Percentiles rank a stretch among this genome's conserved stretches.
Conservation (phyloP, 345 rosid genomes). For the Odontarrhena argentea region DNA sequence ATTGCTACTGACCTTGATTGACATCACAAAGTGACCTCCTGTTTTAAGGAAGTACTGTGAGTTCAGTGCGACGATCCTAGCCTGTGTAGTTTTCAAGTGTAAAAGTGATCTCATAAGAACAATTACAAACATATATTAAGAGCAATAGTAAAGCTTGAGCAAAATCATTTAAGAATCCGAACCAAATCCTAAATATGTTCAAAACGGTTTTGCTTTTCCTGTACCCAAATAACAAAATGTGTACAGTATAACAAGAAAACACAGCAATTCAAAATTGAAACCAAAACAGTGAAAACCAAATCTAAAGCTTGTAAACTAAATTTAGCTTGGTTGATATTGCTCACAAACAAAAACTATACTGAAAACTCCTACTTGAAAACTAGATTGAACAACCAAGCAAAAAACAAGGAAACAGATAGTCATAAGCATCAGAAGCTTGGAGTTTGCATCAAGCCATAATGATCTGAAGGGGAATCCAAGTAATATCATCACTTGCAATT, state of each 20-base stretch:
- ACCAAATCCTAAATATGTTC: too few species aligned
- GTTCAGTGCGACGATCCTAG: slow-evolving; percentile 87
- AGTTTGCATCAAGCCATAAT: slow-evolving; percentile 56
- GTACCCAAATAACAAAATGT: too few species aligned
- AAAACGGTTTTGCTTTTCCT: too few species aligned
- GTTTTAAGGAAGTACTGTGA: slow-evolving; percentile 82
- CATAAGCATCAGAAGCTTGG: slow-evolving; percentile 53
- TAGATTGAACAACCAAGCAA: too few species aligned
- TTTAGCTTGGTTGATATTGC: too few species aligned
- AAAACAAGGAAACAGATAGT: background rate
- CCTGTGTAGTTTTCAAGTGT: slow-evolving; percentile 46
- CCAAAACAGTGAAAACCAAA: background rate
- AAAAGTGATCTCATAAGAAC: background rate
- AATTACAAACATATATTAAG: background rate
- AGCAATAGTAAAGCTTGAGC: too few species aligned
- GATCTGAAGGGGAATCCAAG: slow-evolving; percentile 82
- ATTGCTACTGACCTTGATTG: slow-evolving; percentile 68
- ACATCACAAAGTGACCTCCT: slow-evolving; percentile 92
- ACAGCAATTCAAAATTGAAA: background rate
- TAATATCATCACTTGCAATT: slow-evolving; percentile 51
- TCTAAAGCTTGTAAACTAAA: too few species aligned
- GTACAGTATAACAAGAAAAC: too few species aligned
- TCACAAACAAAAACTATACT: background rate
- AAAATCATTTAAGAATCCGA: too few species aligned
- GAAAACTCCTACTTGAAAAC: background rate